These are phyloP conservation scores for Blastobotrys peoriensis DNA, from an alignment of 805 yeast species.

Conservation along the genomic window DNA sequence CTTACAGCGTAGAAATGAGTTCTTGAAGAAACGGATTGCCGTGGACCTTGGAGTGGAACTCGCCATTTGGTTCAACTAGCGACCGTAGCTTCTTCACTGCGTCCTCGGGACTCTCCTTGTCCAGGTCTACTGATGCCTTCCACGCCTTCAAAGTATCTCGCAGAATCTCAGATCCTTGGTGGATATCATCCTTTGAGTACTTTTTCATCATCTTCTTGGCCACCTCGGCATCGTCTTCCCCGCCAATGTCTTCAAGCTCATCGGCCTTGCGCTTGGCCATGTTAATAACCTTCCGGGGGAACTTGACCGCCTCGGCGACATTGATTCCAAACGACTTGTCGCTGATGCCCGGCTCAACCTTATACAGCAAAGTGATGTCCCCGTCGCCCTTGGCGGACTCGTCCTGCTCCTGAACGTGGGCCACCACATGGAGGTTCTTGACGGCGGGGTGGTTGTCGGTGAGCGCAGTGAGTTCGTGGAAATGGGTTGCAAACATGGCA, in stretches of 20 bases:
- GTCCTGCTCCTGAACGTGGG: constrained; percentile 59
- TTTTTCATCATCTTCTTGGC: constrained; percentile 36
- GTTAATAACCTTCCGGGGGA: constrained; percentile 79
- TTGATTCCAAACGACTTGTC: constrained; percentile 97
- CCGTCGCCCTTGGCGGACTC: constrained; percentile 28
- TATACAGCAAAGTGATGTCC: constrained; percentile 73
- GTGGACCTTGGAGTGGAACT: constrained; percentile 9
- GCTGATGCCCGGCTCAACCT: constrained; percentile 93
- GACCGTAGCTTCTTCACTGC: constrained; percentile 12
- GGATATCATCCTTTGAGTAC: constrained; percentile 47
- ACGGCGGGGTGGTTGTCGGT: constrained; percentile 57
- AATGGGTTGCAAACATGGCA: constrained; percentile 92
- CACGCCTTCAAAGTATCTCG: constrained; percentile 39
- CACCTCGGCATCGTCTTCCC: constrained; percentile 32
- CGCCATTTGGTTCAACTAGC: constrained; percentile 5
- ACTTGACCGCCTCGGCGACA: constrained; percentile 92
- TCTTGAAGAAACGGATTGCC: constrained; percentile 13
- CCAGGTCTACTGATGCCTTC: constrained; percentile 20
- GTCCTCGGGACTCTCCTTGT: constrained; percentile 7
- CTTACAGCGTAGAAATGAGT: constrained; percentile 11
- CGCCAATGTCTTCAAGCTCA: constrained; percentile 65
- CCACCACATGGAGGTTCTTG: constrained; percentile 84
- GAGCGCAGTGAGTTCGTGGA: constrained; percentile 87
- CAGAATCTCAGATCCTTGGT: constrained; percentile 46
- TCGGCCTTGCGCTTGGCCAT: constrained; percentile 95